phyloP scores from a whole-genome alignment of 2,329 filamentous ascomycete species.

The Arthrobotrys conoides region DNA sequence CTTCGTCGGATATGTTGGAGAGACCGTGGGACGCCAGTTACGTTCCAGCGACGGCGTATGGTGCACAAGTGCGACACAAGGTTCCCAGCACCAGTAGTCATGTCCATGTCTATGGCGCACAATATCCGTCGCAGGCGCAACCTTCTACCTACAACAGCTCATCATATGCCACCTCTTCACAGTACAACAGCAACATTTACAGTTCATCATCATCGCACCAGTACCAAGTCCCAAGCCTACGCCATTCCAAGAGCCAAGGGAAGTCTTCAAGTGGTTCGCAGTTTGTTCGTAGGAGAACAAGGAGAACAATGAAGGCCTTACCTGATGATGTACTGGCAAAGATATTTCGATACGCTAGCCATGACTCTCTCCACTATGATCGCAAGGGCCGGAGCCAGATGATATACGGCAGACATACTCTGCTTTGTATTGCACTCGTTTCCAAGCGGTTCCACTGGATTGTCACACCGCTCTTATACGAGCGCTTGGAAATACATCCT shows the following conservation, averaged over 20 bases:
- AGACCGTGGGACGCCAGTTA: slow-evolving; percentile 61
- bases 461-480: slow-evolving; percentile 55
- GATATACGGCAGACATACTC: slow-evolving; percentile 40
- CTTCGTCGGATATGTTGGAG: slow-evolving; percentile 59
- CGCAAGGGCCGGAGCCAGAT: slow-evolving; percentile 47
- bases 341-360: slow-evolving; percentile 57
- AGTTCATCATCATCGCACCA: slow-evolving; percentile 41
- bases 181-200: slow-evolving; percentile 38
- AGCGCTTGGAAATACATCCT: slow-evolving; percentile 53
- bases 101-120: slow-evolving; percentile 53
- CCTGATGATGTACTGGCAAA: slow-evolving; percentile 58
- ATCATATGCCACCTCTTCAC: slow-evolving; percentile 40
- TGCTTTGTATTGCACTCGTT: slow-evolving; percentile 49
- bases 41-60: slow-evolving; percentile 60
- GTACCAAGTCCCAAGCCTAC: slow-evolving; percentile 51
- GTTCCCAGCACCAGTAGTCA: slow-evolving; percentile 59
- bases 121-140: slow-evolving; percentile 60
- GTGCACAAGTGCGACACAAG: slow-evolving; percentile 60
- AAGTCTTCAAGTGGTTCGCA: slow-evolving; percentile 58
- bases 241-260: slow-evolving; percentile 56
- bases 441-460: slow-evolving; percentile 57
- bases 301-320: slow-evolving; percentile 56
- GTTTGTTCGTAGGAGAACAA: slow-evolving; percentile 51
- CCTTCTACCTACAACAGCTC: slow-evolving; percentile 48
- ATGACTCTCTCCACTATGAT: slow-evolving; percentile 44